Evolutionary conservation across 306 rosid genomes (phyloP).

Genomic region (Coriaria nepalensis): DNA sequence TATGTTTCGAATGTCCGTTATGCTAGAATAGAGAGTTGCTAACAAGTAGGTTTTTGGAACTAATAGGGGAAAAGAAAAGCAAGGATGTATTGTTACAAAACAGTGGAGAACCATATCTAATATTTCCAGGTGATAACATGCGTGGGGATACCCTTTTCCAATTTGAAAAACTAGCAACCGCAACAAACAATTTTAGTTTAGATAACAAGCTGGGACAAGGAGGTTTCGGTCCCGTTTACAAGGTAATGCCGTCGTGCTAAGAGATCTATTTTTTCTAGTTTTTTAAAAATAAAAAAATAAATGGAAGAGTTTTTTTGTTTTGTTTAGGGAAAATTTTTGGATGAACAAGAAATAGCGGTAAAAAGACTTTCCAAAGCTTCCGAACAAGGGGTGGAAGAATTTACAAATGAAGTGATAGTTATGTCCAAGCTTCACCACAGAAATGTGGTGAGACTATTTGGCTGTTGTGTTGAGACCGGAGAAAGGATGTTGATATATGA

Average conservation of each 20-base stretch:
- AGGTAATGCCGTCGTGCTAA: conserved; percentile 6
- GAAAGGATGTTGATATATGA: conserved; percentile 36
- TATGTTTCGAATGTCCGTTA: no score
- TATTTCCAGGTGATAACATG: conserved; percentile 8
- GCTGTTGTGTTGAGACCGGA: conserved; percentile 29
- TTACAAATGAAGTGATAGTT: conserved; percentile 31
- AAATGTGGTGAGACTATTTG: conserved; percentile 34
- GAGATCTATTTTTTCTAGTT: neutral
- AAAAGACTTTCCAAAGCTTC: conserved; percentile 31
- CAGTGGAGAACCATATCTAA: neutral
- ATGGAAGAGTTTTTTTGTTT: neutral
- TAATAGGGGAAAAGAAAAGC: neutral
- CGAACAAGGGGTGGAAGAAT: conserved; percentile 31
- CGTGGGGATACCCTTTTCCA: neutral
- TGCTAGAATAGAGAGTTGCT: neutral
- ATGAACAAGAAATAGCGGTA: conserved; percentile 33
- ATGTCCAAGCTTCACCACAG: conserved; percentile 39
- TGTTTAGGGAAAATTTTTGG: conserved; percentile 18
- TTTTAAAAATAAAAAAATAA: neutral
- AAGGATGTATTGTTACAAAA: neutral
- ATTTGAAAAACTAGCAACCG: neutral
- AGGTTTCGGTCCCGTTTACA: conserved; percentile 23
- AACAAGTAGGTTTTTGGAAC: neutral
- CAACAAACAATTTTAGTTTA: neutral
- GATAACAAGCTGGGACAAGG: neutral